A percentile compares a stretch with the other conserved stretches of the same genome.
Evolutionary conservation across 805 yeast species (phyloP).

Genomic region (Nakazawaea wyomingensis): DNA sequence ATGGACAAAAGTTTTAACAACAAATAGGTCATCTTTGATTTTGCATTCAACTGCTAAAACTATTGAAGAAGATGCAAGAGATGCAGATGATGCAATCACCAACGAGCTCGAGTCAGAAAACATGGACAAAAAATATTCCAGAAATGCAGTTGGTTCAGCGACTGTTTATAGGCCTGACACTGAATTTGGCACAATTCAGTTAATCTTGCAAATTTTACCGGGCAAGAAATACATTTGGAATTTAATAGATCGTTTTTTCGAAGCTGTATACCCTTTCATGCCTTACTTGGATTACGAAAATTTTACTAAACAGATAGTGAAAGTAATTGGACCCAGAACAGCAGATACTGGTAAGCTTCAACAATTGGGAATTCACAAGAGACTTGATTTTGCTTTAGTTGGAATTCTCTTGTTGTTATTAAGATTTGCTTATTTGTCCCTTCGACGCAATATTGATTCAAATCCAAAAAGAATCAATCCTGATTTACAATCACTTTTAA

Average conservation of each 20-base stretch:
- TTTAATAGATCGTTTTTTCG: slow-evolving; percentile 37
- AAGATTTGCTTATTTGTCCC: slow-evolving; percentile 9
- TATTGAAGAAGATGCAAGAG: slow-evolving; percentile 7
- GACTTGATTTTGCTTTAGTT: slow-evolving; percentile 15
- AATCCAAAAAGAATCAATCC: not conserved
- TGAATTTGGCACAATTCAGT: slow-evolving; percentile 21
- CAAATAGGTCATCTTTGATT: slow-evolving; percentile 3
- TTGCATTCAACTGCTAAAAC: not conserved
- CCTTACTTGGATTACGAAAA: slow-evolving; percentile 38
- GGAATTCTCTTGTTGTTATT: slow-evolving; percentile 8
- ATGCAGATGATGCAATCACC: slow-evolving; percentile 6
- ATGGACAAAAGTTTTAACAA: slow-evolving; percentile 22
- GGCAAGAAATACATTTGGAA: slow-evolving; percentile 32
- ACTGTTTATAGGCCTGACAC: slow-evolving; percentile 14
- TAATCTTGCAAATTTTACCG: slow-evolving; percentile 34
- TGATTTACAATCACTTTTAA: not conserved
- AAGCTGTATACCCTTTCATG: slow-evolving; percentile 39
- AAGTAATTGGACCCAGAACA: slow-evolving; percentile 29
- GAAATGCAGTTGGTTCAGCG: not conserved
- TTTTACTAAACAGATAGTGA: slow-evolving; percentile 26
- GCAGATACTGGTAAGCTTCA: slow-evolving; percentile 10
- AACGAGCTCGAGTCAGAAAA: not conserved
- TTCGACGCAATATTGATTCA: slow-evolving; percentile 1
- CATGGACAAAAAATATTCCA: not conserved
- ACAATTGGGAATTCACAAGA: slow-evolving; percentile 17